Evolutionary conservation across 2,329 filamentous ascomycete genomes (phyloP).

Genomic region (Neofusicoccum parvum): DNA sequence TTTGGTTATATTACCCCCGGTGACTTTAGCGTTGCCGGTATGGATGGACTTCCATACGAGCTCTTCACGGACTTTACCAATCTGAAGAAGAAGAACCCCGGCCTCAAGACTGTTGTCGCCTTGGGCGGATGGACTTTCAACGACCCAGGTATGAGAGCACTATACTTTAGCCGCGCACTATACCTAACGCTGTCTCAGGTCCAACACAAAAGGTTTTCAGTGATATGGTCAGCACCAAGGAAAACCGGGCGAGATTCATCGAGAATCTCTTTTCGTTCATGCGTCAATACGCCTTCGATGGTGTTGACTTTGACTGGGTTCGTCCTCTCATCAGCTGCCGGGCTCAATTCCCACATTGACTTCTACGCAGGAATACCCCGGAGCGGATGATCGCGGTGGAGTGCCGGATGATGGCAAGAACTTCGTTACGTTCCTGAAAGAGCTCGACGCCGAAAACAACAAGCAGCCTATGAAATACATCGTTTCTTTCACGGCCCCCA

Average conservation of each 20-base stretch:
- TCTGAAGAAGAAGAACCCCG: conserved; percentile 33
- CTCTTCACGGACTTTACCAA: conserved; percentile 35
- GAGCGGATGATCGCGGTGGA: conserved; percentile 39
- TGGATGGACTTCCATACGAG: conserved; percentile 24
- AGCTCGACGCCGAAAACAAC: conserved; percentile 28
- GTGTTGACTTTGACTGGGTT: conserved; percentile 53
- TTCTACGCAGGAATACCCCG: conserved; percentile 24
- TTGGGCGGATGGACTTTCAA: conserved; percentile 49
- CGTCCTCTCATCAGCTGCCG: too few species aligned
- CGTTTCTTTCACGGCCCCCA: conserved; percentile 32
- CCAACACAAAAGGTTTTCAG: conserved; percentile 32
- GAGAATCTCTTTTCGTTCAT: conserved; percentile 44
- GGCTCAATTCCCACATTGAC: too few species aligned
- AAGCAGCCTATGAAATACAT: conserved; percentile 21
- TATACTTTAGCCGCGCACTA: too few species aligned
- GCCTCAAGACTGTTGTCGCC: conserved; percentile 42
- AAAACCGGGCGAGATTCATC: conserved; percentile 41
- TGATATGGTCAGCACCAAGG: conserved; percentile 34
- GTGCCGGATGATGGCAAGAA: conserved; percentile 35
- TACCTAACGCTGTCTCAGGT: conserved; percentile 15
- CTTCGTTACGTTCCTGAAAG: conserved; percentile 28
- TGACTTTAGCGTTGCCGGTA: conserved; percentile 29
- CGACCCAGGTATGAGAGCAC: conserved; percentile 27
- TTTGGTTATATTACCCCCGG: conserved; percentile 27
- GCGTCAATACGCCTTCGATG: conserved; percentile 47